Conservation (phyloP, 2,329 filamentous ascomycete species). For the Penicillium sp. region DNA sequence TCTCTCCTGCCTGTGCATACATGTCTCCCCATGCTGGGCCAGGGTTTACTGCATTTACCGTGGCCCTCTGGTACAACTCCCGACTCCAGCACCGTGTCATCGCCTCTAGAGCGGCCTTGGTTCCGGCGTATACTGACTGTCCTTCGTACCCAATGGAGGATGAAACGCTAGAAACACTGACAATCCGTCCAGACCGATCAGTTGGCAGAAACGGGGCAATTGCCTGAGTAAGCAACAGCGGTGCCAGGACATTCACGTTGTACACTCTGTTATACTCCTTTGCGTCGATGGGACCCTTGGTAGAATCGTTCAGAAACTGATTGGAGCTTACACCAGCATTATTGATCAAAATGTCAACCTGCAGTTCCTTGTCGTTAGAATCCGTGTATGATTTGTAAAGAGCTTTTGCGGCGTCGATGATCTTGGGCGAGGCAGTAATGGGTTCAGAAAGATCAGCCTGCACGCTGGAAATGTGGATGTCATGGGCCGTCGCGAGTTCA, state of each 20-base stretch:
- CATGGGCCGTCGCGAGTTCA: constrained; percentile 54
- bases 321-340: constrained; percentile 66
- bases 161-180: constrained; percentile 60
- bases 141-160: constrained; percentile 54
- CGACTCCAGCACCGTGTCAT: constrained; percentile 66
- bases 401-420: constrained; percentile 57
- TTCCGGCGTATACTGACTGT: constrained; percentile 62
- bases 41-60: constrained; percentile 64
- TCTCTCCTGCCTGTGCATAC: constrained; percentile 54
- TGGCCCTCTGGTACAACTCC: constrained; percentile 58
- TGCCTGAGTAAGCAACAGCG: constrained; percentile 72
- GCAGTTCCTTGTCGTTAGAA: constrained; percentile 46
- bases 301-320: constrained; percentile 57
- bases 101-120: constrained; percentile 63
- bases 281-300: constrained; percentile 57
- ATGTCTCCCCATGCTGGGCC: constrained; percentile 64
- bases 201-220: constrained; percentile 64
- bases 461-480: constrained; percentile 57
- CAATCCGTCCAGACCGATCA: constrained; percentile 63
- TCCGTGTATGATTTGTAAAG: constrained; percentile 29
- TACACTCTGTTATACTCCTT: constrained; percentile 69
- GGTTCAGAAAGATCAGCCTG: constrained; percentile 68
- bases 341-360: constrained; percentile 81
- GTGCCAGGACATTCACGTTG: constrained; percentile 76
- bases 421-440: constrained; percentile 52